These are phyloP conservation scores for Sugiyamaella smithiae DNA, from an alignment of 805 yeast species.

Conservation along the genomic window DNA sequence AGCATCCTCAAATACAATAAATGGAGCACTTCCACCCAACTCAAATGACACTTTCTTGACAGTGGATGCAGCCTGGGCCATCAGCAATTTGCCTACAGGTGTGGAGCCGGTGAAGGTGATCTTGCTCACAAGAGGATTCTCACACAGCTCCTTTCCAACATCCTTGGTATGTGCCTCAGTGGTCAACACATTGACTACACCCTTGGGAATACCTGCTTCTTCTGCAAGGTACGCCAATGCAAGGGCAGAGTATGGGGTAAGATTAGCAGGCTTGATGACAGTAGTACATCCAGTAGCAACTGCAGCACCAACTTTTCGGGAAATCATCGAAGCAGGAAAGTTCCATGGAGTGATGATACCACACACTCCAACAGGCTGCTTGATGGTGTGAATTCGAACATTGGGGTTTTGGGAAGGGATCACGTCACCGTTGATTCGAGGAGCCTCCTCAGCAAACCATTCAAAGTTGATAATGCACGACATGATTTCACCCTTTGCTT, in stretches of 20 bases:
- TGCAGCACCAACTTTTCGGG: conserved; percentile 73
- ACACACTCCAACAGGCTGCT: conserved; percentile 80
- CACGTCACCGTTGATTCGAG: conserved; percentile 63
- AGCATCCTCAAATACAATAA: conserved; percentile 74
- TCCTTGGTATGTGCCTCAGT: conserved; percentile 37
- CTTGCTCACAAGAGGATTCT: conserved; percentile 54
- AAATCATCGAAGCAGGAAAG: conserved; percentile 76
- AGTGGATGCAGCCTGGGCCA: conserved; percentile 58
- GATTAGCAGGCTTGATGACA: conserved; percentile 73
- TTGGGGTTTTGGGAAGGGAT: conserved; percentile 52
- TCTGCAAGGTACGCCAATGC: conserved; percentile 60
- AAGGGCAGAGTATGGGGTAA: conserved; percentile 71
- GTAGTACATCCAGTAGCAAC: conserved; percentile 77
- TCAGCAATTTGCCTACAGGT: conserved; percentile 63
- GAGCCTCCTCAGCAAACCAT: conserved; percentile 82
- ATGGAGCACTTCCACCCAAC: conserved; percentile 81
- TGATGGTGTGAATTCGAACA: conserved; percentile 52
- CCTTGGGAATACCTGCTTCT: conserved; percentile 70
- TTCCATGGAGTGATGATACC: conserved; percentile 84
- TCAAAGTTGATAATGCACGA: conserved; percentile 77
- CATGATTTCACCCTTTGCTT: conserved; percentile 66
- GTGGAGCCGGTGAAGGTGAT: conserved; percentile 82
- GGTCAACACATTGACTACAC: conserved; percentile 60
- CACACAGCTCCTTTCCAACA: conserved; percentile 58
- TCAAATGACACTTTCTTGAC: conserved; percentile 73